Conservation (phyloP, 352 stramenopile species). For the Globisporangium okanoganense region DNA sequence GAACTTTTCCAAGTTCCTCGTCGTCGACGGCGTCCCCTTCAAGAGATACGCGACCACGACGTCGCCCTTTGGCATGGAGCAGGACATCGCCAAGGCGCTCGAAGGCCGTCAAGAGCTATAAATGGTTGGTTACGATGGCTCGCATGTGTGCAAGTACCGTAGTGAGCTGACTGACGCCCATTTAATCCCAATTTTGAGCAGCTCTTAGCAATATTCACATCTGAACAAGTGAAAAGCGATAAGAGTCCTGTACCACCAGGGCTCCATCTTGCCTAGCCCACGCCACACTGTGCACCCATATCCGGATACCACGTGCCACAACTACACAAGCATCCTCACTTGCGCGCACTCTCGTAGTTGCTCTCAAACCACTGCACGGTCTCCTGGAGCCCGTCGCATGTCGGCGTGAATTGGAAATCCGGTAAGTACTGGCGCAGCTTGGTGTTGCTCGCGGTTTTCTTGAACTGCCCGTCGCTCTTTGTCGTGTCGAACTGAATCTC, state of each 20-base stretch:
- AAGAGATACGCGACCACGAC: constrained; percentile 71
- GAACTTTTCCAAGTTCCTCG: constrained; percentile 89
- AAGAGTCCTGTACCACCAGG: no score
- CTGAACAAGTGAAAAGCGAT: not conserved
- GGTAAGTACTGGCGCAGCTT: constrained; percentile 90
- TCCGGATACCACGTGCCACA: no score
- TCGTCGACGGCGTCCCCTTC: constrained; percentile 65
- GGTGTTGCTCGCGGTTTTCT: constrained; percentile 97
- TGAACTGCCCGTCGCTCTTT: constrained; percentile 98
- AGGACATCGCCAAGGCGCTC: constrained; percentile 57
- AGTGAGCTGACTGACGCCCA: not conserved
- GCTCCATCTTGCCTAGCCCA: no score
- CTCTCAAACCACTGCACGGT: not conserved
- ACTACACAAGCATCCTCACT: not conserved
- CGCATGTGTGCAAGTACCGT: not conserved
- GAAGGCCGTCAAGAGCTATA: constrained; percentile 10
- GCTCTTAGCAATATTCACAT: not conserved
- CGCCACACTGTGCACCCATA: no score
- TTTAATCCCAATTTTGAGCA: not conserved
- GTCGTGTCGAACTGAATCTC: constrained; percentile 90
- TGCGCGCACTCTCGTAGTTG: not conserved
- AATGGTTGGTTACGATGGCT: not conserved
- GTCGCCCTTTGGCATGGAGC: constrained; percentile 59
- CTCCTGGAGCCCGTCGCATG: constrained; percentile 55
- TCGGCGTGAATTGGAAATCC: constrained; percentile 93